These are phyloP conservation scores for Escallonia rubra DNA, from an alignment of 129 eudicot genomes.

Conservation along the genomic window DNA sequence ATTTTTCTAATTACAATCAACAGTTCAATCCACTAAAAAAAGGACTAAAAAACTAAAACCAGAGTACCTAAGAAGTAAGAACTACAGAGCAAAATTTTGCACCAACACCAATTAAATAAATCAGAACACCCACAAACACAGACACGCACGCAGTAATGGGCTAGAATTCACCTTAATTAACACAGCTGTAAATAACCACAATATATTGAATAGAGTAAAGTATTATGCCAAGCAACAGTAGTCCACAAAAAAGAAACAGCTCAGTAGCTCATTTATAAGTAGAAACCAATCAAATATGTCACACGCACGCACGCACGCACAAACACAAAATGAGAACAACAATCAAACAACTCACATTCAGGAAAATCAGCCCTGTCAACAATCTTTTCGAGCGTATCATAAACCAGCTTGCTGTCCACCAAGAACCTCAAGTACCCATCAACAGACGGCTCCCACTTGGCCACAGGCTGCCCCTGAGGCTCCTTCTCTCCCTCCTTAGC, in stretches of 20 bases:
- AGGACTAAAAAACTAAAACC: too few relatives aligned
- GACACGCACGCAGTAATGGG: too few relatives aligned
- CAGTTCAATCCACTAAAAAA: too few relatives aligned
- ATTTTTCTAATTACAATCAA: too few relatives aligned
- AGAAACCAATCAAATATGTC: not conserved
- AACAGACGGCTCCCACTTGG: conserved; percentile 74
- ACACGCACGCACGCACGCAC: not conserved
- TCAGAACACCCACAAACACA: too few relatives aligned
- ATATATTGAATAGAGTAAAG: too few relatives aligned
- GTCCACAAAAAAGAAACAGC: conserved; percentile 1
- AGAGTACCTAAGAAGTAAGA: too few relatives aligned
- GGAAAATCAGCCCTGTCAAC: conserved; percentile 62
- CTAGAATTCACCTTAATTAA: too few relatives aligned
- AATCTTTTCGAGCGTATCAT: conserved; percentile 79
- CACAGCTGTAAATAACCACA: too few relatives aligned
- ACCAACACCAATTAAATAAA: too few relatives aligned
- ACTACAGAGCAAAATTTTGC: too few relatives aligned
- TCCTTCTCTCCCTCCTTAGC: conserved; percentile 87
- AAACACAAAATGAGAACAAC: not conserved
- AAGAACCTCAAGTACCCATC: conserved; percentile 88
- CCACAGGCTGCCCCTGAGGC: conserved; percentile 66
- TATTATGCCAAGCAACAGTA: not conserved
- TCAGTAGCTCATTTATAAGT: not conserved
- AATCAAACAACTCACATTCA: conserved; percentile 55
- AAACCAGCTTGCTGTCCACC: conserved; percentile 91